Evolutionary conservation across 306 rosid species (phyloP), one percentile per base, ranked within the genome.

Genomic region (Trifolium dubium): DNA sequence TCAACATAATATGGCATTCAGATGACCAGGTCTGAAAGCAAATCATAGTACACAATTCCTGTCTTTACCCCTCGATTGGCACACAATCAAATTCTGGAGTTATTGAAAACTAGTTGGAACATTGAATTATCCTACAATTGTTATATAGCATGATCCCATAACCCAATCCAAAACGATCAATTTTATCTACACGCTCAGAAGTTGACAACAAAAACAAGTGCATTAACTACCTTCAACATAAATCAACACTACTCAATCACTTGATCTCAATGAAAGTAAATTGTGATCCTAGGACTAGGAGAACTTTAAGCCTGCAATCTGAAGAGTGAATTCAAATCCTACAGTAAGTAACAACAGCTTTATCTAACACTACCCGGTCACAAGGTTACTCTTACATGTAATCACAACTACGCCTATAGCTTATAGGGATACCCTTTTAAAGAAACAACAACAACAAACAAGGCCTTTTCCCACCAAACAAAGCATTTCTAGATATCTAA

Each of bases 41-140:
- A 59, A 12, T 5, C 3, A 40, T 17, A 30, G 37, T 13, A 55
- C 6, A 46, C 43, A 13, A 35, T 12, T 53, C 54, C 40, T 6
- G 19, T 40, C 28, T 35, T 18, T 51, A 32, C 44, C 31, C 3
- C 63, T 55, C 34, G 23, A 23, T 17, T 8, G 5, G 29, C 9
- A 43, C 35, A 40, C 53, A 13, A 31, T 49, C 63, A 73, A 64
- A 35, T 63, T 40, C 69, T 40, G 0, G 17, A 35, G 28, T 39
- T 46, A 66, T 13, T 0, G 15, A 11, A 66, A 43, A 44, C 40
- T 66, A 66, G 40, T 0, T 29, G 56, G 13, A 8, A 43, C 15
- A 66, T 28, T 44, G 56, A 44, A 66, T 28, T 28, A 66, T 66
- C 71, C 13, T 64, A 17, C 56, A 66, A 28, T 43, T 41, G 34